Evolutionary conservation across 495 filamentous ascomycete genomes (phyloP).

Genomic region (Polyplosphaeria fusca): DNA sequence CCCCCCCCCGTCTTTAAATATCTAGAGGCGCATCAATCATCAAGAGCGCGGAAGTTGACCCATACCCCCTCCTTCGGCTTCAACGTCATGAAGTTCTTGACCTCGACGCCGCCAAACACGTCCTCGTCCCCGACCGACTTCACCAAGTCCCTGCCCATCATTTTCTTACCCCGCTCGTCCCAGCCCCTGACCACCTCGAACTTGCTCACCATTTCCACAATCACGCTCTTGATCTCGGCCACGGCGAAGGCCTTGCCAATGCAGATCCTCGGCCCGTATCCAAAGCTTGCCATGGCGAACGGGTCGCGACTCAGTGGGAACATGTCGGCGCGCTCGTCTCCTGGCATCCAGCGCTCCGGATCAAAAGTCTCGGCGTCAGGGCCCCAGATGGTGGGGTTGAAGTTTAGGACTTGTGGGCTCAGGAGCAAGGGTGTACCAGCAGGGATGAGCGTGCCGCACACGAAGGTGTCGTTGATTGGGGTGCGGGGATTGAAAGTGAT

Average conservation of each 20-base stretch:
- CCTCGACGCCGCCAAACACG: slow-evolving; percentile 1
- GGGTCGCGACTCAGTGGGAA: slow-evolving; percentile 36
- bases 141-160: slow-evolving; percentile 1
- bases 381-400: slow-evolving; percentile 36
- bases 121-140: not conserved
- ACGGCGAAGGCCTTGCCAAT: slow-evolving; percentile 63
- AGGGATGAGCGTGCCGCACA: slow-evolving; percentile 47
- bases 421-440: slow-evolving; percentile 54
- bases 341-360: slow-evolving; percentile 37
- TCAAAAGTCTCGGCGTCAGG: slow-evolving; percentile 39
- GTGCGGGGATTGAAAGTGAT: slow-evolving; percentile 59
- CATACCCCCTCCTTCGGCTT: slow-evolving; percentile 6
- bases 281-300: slow-evolving; percentile 40
- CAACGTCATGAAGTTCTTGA: slow-evolving; percentile 9
- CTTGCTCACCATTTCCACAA: slow-evolving; percentile 27
- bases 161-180: not conserved
- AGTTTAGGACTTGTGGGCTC: slow-evolving; percentile 44
- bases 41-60: slow-evolving; percentile 10
- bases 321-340: slow-evolving; percentile 19
- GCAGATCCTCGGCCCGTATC: slow-evolving; percentile 46
- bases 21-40: not conserved
- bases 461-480: slow-evolving; percentile 55
- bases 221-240: slow-evolving; percentile 36
- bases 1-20: too few relatives aligned
- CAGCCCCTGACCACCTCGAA: slow-evolving; percentile 36